Base-by-base conservation (phyloP, 306 rosid species). In the Lathyrus aphaca region DNA sequence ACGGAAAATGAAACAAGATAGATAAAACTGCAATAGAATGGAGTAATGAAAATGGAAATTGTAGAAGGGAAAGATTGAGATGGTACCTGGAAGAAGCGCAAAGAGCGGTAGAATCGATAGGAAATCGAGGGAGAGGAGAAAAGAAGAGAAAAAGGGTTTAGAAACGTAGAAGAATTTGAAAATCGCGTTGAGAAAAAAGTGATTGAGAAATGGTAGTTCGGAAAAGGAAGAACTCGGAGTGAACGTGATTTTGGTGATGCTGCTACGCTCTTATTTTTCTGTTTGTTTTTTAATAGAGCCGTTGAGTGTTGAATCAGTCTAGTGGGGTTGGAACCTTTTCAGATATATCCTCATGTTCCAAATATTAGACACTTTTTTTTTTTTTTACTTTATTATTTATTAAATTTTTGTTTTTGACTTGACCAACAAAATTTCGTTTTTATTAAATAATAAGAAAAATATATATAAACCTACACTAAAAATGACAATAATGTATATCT, bases 1-100 rank as follows among this genome's bases (percentile, higher is more conserved):
- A 13, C 25, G 1, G 39, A 6, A 35, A 35, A 35, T 7, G 2
- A 18, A 56, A 71, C 72, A 76, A 77, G 55, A 56, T 46, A 53
- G 37, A 16, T 27, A 61, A 71, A 44, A 15, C 55, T 19, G 44
- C 44, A 2, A 39, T 8, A 10, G 17, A 45, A 14, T n/a, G n/a
- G n/a, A n/a, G n/a, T 45, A 14, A 45, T 45, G 6, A 45, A 45
- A 45, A 14, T 45, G 7, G 50, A 45, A 45, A 6, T n/a, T 45
- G 50, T 45, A n/a, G 18, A 44, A 14, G 16, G 14, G 17, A 14
- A 14, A 44, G 8, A 44, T 13, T 13, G 16, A 44, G 43, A 30
- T 30, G 32, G 7, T 30, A 30, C 35, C 35, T 30, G 35, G 35
- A 30, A 30, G 35, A 30, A 30, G 35, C 35, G 7, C 7, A 30